Conservation (phyloP, 352 stramenopile species). For the Globisporangium barbulae region DNA sequence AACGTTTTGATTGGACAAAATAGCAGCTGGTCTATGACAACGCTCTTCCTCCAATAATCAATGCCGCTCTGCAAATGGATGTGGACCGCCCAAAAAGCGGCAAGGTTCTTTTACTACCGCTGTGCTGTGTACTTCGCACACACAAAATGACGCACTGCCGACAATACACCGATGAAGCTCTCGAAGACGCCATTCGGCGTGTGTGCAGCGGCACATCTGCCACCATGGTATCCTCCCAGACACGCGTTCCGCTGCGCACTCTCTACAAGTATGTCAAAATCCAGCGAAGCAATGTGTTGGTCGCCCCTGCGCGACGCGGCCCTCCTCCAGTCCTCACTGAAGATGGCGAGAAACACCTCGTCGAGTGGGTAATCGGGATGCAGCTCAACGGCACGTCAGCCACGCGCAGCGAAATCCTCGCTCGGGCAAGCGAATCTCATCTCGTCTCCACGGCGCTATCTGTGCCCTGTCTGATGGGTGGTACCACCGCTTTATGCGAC, state of each 20-base stretch:
- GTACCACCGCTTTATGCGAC: not conserved
- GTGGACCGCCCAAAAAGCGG: not conserved
- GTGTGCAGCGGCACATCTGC: not conserved
- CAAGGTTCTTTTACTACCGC: not conserved
- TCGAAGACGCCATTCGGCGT: not conserved
- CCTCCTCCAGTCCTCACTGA: not conserved
- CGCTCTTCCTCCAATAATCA: slow-evolving; percentile 3
- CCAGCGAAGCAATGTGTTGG: not conserved
- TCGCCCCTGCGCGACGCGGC: not conserved
- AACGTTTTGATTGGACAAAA: slow-evolving; percentile 3
- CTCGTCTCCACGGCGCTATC: not conserved
- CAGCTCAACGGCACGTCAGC: slow-evolving; percentile 1
- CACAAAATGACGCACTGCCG: not conserved
- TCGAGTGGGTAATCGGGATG: slow-evolving; percentile 2
- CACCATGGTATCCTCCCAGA: slow-evolving; percentile 1
- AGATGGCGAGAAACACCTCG: not conserved
- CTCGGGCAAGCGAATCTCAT: not conserved
- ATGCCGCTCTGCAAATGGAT: not conserved
- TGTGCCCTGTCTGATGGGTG: not conserved
- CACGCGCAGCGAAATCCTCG: not conserved
- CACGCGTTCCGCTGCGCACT: not conserved
- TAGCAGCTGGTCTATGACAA: not conserved
- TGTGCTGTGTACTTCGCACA: not conserved
- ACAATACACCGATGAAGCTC: not conserved
- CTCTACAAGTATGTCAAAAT: slow-evolving; percentile 1